phyloP scores from a whole-genome alignment of 2,329 filamentous ascomycete genomes.

The Lecanicillium sp. region DNA sequence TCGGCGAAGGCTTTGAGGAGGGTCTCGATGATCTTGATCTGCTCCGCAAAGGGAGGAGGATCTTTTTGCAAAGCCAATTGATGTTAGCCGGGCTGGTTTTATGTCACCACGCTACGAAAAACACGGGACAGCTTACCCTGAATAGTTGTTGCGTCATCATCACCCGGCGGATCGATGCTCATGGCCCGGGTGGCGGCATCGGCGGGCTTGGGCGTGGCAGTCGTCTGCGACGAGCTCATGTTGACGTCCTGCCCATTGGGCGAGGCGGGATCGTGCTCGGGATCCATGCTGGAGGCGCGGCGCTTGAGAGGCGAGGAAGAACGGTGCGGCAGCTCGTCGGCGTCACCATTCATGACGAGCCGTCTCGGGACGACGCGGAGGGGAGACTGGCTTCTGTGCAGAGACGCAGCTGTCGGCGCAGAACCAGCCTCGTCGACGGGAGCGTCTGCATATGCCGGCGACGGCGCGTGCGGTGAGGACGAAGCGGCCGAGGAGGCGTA shows the following conservation, averaged over 20 bases:
- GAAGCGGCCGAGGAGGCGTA: slow-evolving; percentile 51
- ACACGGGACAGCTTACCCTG: slow-evolving; percentile 22
- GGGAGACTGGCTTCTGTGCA: slow-evolving; percentile 46
- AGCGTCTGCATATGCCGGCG: slow-evolving; percentile 49
- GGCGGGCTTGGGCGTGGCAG: slow-evolving; percentile 16
- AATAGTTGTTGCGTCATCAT: slow-evolving; percentile 17
- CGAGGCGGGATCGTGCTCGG: slow-evolving; percentile 35
- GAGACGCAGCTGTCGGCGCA: slow-evolving; percentile 26
- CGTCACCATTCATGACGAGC: slow-evolving; percentile 55
- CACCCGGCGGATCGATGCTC: slow-evolving; percentile 33
- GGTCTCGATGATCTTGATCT: slow-evolving; percentile 66
- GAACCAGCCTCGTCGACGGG: slow-evolving; percentile 45
- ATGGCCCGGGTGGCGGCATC: slow-evolving; percentile 31
- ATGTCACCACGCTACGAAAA: background rate
- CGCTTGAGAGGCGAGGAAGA: slow-evolving; percentile 61
- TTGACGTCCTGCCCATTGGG: slow-evolving; percentile 42
- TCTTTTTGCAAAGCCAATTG: slow-evolving; percentile 17
- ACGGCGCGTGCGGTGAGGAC: slow-evolving; percentile 52
- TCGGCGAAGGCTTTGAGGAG: slow-evolving; percentile 50
- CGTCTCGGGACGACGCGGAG: slow-evolving; percentile 42
- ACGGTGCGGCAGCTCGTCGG: slow-evolving; percentile 49
- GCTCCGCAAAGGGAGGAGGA: slow-evolving; percentile 42
- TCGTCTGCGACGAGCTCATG: slow-evolving; percentile 32
- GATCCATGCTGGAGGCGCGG: slow-evolving; percentile 56
- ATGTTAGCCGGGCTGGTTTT: background rate